Evolutionary conservation across 352 stramenopile species (phyloP).

Genomic region (Thalassiosira mediterranea): DNA sequence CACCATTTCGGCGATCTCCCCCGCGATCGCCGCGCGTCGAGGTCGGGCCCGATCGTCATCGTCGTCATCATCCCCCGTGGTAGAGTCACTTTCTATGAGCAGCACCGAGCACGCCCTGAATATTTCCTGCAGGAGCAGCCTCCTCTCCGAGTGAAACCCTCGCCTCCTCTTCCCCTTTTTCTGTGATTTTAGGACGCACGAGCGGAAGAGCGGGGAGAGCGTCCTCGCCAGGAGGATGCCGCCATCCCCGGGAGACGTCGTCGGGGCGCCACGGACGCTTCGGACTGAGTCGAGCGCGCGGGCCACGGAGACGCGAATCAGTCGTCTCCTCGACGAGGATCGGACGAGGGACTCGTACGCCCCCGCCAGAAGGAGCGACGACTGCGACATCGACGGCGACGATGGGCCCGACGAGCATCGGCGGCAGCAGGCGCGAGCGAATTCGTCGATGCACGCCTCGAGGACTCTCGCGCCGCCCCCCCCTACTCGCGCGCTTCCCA

Average conservation of each 20-base stretch:
- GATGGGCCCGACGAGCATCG: no score
- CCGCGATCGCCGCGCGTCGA: not conserved
- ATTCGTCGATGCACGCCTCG: constrained; percentile 41
- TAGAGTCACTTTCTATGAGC: constrained; percentile 6
- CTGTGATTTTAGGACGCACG: constrained; percentile 26
- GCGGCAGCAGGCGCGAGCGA: constrained; percentile 17
- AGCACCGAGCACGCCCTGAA: constrained; percentile 28
- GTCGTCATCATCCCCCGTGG: not conserved
- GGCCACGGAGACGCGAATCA: constrained; percentile 25
- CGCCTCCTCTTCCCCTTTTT: constrained; percentile 1
- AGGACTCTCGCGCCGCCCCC: constrained; percentile 38
- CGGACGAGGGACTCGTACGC: constrained; percentile 35
- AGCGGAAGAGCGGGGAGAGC: constrained; percentile 39
- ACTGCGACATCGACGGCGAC: not conserved
- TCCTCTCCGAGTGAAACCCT: constrained; percentile 28
- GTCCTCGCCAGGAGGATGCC: not conserved
- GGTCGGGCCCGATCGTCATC: no score
- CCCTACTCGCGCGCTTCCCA: no score
- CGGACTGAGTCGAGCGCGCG: not conserved
- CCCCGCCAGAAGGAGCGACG: not conserved
- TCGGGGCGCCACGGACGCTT: not conserved
- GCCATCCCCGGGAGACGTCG: not conserved
- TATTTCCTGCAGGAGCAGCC: constrained; percentile 40
- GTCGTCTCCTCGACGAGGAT: constrained; percentile 40
- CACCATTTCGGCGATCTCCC: constrained; percentile 30